phyloP scores from a whole-genome alignment of 441 rosid genomes.

The Pelargonium cotyledonis region DNA sequence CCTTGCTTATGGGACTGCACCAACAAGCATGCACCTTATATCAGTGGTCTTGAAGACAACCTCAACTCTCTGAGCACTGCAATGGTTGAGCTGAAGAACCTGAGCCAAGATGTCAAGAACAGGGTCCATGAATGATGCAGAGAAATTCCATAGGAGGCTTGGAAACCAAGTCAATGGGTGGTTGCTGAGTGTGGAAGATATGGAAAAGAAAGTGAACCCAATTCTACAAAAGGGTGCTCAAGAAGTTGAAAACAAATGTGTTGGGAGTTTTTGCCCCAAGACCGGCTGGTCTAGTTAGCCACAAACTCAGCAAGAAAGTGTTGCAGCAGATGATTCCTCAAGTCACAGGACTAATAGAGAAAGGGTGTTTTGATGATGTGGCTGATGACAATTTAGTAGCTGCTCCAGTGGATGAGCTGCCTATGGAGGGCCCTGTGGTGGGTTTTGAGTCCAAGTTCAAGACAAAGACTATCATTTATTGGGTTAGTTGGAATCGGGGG shows the following conservation, averaged over 20 bases:
- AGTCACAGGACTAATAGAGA: conserved; percentile 17
- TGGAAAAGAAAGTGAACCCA: neutral
- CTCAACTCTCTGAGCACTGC: no score
- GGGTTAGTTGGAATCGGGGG: no score
- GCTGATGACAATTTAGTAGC: neutral
- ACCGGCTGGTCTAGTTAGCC: conserved; percentile 22
- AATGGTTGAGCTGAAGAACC: no score
- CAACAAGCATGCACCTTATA: no score
- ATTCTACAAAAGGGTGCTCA: neutral
- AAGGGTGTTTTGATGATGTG: conserved; percentile 24
- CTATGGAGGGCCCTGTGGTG: conserved; percentile 24
- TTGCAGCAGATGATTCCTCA: conserved; percentile 16
- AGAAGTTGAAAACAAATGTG: neutral
- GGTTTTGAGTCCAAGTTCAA: conserved; percentile 30
- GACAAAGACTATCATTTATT: conserved; percentile 18
- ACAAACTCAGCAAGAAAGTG: conserved; percentile 26
- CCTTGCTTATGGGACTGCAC: no score
- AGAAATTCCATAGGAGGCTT: neutral
- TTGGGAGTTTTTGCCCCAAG: conserved; percentile 21
- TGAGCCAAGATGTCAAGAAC: conserved; percentile 6
- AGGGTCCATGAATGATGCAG: conserved; percentile 1
- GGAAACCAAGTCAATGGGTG: conserved; percentile 10
- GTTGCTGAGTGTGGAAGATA: neutral
- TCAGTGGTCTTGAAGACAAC: no score
- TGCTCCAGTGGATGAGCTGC: conserved; percentile 17